phyloP scores from a whole-genome alignment of 129 eudicot genomes.

The Helianthus tuberosus region DNA sequence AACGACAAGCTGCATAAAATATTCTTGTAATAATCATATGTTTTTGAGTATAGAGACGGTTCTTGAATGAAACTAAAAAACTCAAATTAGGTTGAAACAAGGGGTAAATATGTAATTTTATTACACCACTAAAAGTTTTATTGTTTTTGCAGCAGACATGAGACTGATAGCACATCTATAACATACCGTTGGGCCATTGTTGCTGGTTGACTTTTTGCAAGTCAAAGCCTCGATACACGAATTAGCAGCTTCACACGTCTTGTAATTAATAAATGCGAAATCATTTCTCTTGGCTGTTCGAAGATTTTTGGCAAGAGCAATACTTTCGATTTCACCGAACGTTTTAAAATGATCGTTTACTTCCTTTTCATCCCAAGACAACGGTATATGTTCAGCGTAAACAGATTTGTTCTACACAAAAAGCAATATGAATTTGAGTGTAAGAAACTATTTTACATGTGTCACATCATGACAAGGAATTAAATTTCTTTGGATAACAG shows the following conservation, averaged over 20 bases:
- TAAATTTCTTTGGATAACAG: background rate
- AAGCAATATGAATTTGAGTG: slow-evolving; percentile 4
- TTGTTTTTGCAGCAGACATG: background rate
- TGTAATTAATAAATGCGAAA: slow-evolving; percentile 69
- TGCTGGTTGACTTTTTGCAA: slow-evolving; percentile 33
- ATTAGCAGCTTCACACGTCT: slow-evolving; percentile 65
- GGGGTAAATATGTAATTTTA: background rate
- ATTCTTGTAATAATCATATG: slow-evolving; percentile 1
- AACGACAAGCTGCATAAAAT: slow-evolving; percentile 6
- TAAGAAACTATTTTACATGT: slow-evolving; percentile 3
- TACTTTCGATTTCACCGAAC: slow-evolving; percentile 76
- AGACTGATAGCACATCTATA: slow-evolving; percentile 18
- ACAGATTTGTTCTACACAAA: slow-evolving; percentile 61
- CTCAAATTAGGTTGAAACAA: background rate
- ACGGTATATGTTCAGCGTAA: slow-evolving; percentile 66
- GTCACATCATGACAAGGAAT: slow-evolving; percentile 1
- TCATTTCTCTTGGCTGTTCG: slow-evolving; percentile 61
- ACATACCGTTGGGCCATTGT: slow-evolving; percentile 48
- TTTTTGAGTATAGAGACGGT: background rate
- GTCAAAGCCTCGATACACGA: slow-evolving; percentile 65
- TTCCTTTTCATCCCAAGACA: slow-evolving; percentile 70
- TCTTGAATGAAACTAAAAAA: background rate
- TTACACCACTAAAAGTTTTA: background rate
- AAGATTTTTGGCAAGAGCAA: slow-evolving; percentile 69
- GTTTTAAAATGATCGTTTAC: slow-evolving; percentile 50